Evolutionary conservation across 805 yeast genomes (phyloP), one percentile per base, ranked within the genome.

Genomic region (Candida sanyiensis): DNA sequence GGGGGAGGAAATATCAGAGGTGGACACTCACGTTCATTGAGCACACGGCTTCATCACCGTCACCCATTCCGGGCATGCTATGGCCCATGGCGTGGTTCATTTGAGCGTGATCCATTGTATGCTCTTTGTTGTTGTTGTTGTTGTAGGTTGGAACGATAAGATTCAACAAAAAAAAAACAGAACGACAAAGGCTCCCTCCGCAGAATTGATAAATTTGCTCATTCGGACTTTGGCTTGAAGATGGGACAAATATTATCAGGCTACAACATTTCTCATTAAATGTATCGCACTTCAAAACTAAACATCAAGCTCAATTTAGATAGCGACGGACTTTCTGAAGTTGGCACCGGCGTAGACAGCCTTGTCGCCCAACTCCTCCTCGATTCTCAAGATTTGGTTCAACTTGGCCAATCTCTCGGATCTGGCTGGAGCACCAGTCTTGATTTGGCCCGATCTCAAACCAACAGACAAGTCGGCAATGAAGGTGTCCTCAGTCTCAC

Each of bases 371-470:
- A 90, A 83, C 75, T 85, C 95, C 77, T 90, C 95, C 80, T 93
- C 97, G 62, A 90, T 90, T 76, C 97, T 86, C 69, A 90, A 80
- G 70, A 90, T 81, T 80, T 90, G 96, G 89, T 90, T 90, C 70
- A 83, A 81, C 77, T 90, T 90, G 68, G 97, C 97, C 71, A 93
- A 83, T 83, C 98, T 90, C 79, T 90, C 98, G 56, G 97, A 86
- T 78, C 98, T 89, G 58, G 97, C 96, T 66, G 97, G 97, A 66
- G 98, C 97, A 82, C 98, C 98, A 57, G 97, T 86, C 89, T 90
- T 90, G 73, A 90, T 85, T 79, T 90, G 97, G 68, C 97, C 98
- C 54, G 95, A 61, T 82, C 97, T 87, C 69, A 90, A 79, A 77
- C 97, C 97, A 60, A 93, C 98, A 61, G 87, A 75, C 66, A 90